Percentiles rank a stretch among this genome's conserved stretches.
phyloP scores from a whole-genome alignment of 768 basidiomycete species.

The Tephrocybe rancida region DNA sequence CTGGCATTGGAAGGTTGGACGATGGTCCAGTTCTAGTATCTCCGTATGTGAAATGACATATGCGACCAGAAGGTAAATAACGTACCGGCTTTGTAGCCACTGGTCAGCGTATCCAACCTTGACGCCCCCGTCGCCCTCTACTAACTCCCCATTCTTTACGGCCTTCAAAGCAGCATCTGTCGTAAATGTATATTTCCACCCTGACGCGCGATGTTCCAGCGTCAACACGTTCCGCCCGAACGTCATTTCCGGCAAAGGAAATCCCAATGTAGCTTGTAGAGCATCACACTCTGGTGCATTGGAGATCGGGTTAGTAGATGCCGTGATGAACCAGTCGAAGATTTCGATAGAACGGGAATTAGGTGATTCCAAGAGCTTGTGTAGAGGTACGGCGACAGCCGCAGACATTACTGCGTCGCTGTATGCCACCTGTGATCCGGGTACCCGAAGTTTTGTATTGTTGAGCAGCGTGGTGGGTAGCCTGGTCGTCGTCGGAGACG shows the following conservation, averaged over 20 bases:
- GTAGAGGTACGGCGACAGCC: constrained; percentile 54
- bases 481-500: constrained; percentile 8
- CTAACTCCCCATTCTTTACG: constrained; percentile 79
- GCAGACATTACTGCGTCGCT: constrained; percentile 37
- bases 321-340: constrained; percentile 68
- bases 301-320: constrained; percentile 78
- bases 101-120: constrained; percentile 94
- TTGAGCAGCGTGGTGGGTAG: not conserved
- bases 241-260: constrained; percentile 96
- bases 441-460: not conserved
- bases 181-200: constrained; percentile 68
- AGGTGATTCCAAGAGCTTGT: constrained; percentile 69
- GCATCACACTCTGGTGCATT: constrained; percentile 75
- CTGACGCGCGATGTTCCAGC: constrained; percentile 64
- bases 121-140: constrained; percentile 85
- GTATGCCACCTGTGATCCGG: constrained; percentile 6
- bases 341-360: constrained; percentile 72
- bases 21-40: constrained; percentile 64
- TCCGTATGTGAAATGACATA: not conserved
- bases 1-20: constrained; percentile 66
- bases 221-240: constrained; percentile 84
- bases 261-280: constrained; percentile 61
- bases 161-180: constrained; percentile 65
- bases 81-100: constrained; percentile 89
- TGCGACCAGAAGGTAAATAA: constrained; percentile 3